Base-by-base conservation (phyloP, 2,329 filamentous ascomycete genomes). In the Fusarium hostae region DNA sequence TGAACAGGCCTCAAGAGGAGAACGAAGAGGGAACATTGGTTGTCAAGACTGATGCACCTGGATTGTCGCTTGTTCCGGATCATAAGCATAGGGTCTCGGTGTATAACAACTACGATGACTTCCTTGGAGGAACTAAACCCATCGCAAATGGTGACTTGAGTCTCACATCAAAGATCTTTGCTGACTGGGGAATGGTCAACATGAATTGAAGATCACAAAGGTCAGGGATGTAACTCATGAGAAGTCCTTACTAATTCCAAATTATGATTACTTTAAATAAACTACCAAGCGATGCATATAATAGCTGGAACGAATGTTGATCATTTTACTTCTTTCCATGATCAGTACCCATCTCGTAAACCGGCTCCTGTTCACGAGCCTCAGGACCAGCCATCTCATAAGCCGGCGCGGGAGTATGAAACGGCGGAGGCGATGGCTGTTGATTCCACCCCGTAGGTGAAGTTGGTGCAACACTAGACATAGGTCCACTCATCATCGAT, bases 361-460 rank as follows among this genome's bases (percentile, higher is more conserved):
- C 39, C 1, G 39, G 22, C 3, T 56, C 37, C 4, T 40, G 39
- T 1, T 61, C 58, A 5, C 51, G 51, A 2, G 51, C 58, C 13
- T 61, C 51, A 20, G 51, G 39, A 1, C 58, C 51, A n/a, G 58
- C 37, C 24, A 61, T 44, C 18, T 61, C 58, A 16, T 61, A 61
- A 0, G 58, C 58, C 2, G 58, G 58, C 5, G 58, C 58, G 9
- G 51, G 58, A 9, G 51, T 44, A 2, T 18, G 30, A 10, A 58
- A n/a, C 1, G 51, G 51, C 1, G 58, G 22, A 6, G 58, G 58
- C 6, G 58, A 37, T 9, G 51, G 39, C 6, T 58, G 22, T 16
- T 61, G 58, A n/a, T 26, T 11, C 58, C 51, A 61, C 10, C 30
- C 51, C 51, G 2, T 5, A 0, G 51, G 51, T 7, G 58, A 59